Percentiles rank a stretch among this genome's conserved stretches.
These are phyloP conservation scores for Cordyceps militaris DNA, from an alignment of 2,329 filamentous ascomycete genomes.

Conservation along the genomic window DNA sequence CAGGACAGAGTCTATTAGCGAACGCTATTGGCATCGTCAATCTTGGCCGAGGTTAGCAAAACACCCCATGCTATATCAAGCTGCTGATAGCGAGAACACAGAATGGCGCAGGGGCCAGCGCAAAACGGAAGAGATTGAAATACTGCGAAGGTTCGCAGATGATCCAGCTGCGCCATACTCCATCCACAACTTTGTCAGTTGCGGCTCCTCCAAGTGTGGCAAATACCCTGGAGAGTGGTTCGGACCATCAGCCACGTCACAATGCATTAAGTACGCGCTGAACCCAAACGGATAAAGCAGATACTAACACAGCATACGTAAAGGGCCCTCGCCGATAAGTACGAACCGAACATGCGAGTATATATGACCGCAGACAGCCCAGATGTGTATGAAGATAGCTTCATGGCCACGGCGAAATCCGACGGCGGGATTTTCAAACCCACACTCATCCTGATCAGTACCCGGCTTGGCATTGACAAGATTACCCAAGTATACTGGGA, in stretches of 20 bases:
- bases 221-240: slow-evolving; percentile 99
- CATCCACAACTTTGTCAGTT: slow-evolving; percentile 86
- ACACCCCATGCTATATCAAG: neutral
- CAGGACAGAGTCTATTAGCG: slow-evolving; percentile 85
- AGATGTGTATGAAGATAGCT: slow-evolving; percentile 87
- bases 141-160: slow-evolving; percentile 82
- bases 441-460: slow-evolving; percentile 82
- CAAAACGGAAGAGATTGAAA: slow-evolving; percentile 54
- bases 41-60: slow-evolving; percentile 65
- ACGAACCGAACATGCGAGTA: slow-evolving; percentile 62
- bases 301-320: slow-evolving; percentile 14
- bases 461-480: slow-evolving; percentile 85
- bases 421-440: slow-evolving; percentile 64
- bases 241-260: slow-evolving; percentile 90
- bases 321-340: slow-evolving; percentile 67
- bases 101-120: slow-evolving; percentile 67
- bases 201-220: slow-evolving; percentile 79
- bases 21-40: slow-evolving; percentile 69
- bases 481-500: slow-evolving; percentile 94
- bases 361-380: slow-evolving; percentile 86
- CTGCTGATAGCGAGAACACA: slow-evolving; percentile 18
- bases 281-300: neutral
- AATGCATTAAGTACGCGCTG: slow-evolving; percentile 75
- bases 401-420: slow-evolving; percentile 68
- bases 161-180: slow-evolving; percentile 82